Base-by-base conservation (phyloP, 495 filamentous ascomycete genomes). In the Neurospora tetraspora region DNA sequence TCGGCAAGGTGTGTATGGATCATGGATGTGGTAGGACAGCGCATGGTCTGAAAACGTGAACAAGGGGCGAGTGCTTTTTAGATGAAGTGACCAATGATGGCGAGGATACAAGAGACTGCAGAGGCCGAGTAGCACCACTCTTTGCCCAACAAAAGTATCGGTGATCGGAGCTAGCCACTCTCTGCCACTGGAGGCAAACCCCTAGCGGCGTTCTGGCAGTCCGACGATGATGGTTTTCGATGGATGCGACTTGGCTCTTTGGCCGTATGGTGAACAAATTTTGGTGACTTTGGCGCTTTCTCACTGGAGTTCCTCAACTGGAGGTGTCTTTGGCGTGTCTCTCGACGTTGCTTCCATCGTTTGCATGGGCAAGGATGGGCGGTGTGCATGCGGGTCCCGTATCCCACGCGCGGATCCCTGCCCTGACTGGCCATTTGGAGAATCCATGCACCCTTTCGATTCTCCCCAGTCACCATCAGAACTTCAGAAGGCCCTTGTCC, bases 51-150 rank as follows among this genome's bases (percentile, higher is more conserved):
- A 82, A 75, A 83, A 81, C 80, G 79, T 80, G 83, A 77, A 38
- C 78, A 79, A 73, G 78, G 80, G 82, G 76, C 74, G 75, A 78
- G 75, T 79, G 78, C 76, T 79, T 76, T 77, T 80, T 83, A 83
- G 78, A 84, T 84, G 82, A 84, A 82, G 71, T 80, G 81, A 73
- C 84, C 84, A 86, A 85, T 85, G 77, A 77, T 75, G 74, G 77
- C 73, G 38, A 70, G 27, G 31, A 39, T 40, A 69, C 39, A 68
- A 53, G 34, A 70, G 27, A 34, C 39, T 40, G 73, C 36, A 68
- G 69, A 74, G 75, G 69, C 79, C 77, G 74, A 81, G 78, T 77
- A 80, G 65, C 78, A 81, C 74, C 59, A 74, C 75, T 73, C 69
- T 73, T 82, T 80, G 82, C 84, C 76, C 82, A 85, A 78, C 68